Evolutionary conservation across 2,329 filamentous ascomycete genomes (phyloP), one percentile per base, ranked within the genome.

Genomic region (Xylariales sp.): DNA sequence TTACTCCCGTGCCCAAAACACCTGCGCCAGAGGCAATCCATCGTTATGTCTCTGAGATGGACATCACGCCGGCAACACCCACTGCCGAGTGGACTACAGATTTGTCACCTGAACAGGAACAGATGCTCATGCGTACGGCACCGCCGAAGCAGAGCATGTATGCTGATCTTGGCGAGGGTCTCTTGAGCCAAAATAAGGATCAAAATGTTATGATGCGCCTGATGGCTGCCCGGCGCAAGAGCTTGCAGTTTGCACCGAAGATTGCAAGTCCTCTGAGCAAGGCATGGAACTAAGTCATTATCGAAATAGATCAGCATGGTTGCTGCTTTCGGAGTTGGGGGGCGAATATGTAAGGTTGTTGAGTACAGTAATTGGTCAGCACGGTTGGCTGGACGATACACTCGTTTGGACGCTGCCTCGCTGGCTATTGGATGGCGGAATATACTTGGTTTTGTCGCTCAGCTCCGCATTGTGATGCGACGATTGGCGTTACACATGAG

Each of bases 161-260:
- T 45, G 48, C 57, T 22, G 62, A 70, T 40, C 55, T 73, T 37
- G 71, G 69, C 10, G 55, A 62, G 4, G 68, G 68, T 1, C 58
- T 76, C 4, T 55, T 80, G 42, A 63, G 60, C 42, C 62, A 60
- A 37, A 67, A 74, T 38, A 76, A 76, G 61, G 74, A 82, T 52
- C 68, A 76, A 52, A 68, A 66, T 15, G 69, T 85, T 42, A 65
- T 80, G 46, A 71, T 78, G 62, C 71, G 80, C 35, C 65, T 90
- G 46, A 79, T 86, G 71, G 80, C 82, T 9, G 85, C 84, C 1
- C 72, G 85, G 46, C 73, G 86, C 46, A 88, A 87, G 75, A 91
- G 84, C 56, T 59, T 88, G 60, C 84, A 87, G 56, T 88, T 82
- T 66, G 84, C 84, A 22, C 86, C 86, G 21, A 84, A 85, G 63